These are phyloP conservation scores for Ophiostoma perfectum DNA, from an alignment of 2,329 filamentous ascomycete species.

Conservation along the genomic window DNA sequence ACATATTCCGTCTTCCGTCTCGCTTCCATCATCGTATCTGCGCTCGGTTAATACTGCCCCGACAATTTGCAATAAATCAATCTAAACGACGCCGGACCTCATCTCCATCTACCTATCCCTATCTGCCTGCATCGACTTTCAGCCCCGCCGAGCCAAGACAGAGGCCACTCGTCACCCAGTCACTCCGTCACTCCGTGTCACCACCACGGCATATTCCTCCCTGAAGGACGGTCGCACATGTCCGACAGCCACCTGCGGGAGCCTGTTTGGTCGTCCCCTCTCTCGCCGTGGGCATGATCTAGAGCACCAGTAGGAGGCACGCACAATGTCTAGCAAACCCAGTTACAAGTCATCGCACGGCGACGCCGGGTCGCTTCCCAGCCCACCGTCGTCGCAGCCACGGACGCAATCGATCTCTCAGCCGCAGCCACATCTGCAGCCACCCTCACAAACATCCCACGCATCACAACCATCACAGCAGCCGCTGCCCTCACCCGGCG, in stretches of 20 bases:
- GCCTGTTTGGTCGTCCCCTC: not conserved
- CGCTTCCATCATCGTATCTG: not conserved
- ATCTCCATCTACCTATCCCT: not conserved
- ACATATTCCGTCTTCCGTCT: not conserved
- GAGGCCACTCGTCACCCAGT: not conserved
- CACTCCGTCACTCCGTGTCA: slow-evolving; percentile 1
- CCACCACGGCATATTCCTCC: slow-evolving; percentile 8
- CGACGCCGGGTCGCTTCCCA: slow-evolving; percentile 2
- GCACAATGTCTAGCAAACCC: not conserved
- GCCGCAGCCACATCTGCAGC: not conserved
- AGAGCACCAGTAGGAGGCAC: not conserved
- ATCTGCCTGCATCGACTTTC: not conserved
- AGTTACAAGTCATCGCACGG: not conserved
- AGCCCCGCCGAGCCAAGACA: not conserved
- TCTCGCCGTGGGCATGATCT: not conserved
- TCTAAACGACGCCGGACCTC: not conserved
- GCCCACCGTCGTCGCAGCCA: not conserved
- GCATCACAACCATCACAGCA: not conserved
- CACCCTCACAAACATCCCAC: not conserved
- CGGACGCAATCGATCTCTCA: slow-evolving; percentile 1
- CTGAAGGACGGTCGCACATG: slow-evolving; percentile 1
- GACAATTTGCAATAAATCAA: not conserved
- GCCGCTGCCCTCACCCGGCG: not conserved
- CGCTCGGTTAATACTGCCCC: slow-evolving; percentile 6
- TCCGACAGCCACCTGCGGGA: slow-evolving; percentile 1